Percentiles rank a stretch among this genome's conserved stretches.
Evolutionary conservation across 768 basidiomycete species (phyloP).

Genomic region (Rhodotorula kratochvilovae): DNA sequence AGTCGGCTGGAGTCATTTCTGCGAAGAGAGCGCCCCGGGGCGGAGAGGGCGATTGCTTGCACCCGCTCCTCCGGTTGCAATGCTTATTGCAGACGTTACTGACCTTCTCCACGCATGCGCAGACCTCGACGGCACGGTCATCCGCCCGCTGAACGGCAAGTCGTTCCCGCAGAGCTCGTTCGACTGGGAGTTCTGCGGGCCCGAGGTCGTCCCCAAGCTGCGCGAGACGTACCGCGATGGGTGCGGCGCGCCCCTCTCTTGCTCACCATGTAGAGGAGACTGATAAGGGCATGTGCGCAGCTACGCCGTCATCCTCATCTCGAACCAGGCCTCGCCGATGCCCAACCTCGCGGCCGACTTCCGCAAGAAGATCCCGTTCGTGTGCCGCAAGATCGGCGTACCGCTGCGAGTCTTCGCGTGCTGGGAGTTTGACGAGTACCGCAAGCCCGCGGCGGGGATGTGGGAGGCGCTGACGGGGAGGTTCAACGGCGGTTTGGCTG

Average conservation of each 20-base stretch:
- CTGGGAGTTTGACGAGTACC: constrained; percentile 44
- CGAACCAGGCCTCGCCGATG: constrained; percentile 43
- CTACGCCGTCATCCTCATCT: constrained; percentile 43
- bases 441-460: constrained; percentile 49
- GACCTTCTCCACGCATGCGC: constrained; percentile 22
- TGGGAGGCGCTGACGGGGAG: constrained; percentile 41
- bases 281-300: neutral
- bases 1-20: too few relatives aligned
- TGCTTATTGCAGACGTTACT: too few relatives aligned
- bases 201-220: constrained; percentile 40
- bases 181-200: constrained; percentile 48
- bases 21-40: too few relatives aligned
- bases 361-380: constrained; percentile 3
- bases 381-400: constrained; percentile 15
- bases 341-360: neutral
- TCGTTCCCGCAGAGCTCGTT: constrained; percentile 43
- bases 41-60: too few relatives aligned
- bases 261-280: too few relatives aligned
- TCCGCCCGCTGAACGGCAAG: constrained; percentile 40
- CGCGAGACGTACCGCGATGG: constrained; percentile 41
- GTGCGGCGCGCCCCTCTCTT: constrained; percentile 21
- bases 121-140: constrained; percentile 49
- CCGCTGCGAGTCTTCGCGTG: constrained; percentile 47
- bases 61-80: too few relatives aligned
- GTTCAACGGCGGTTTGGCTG: constrained; percentile 39